Evolutionary conservation across 2,329 filamentous ascomycete species (phyloP).

Genomic region (Dactylellina cionopaga): DNA sequence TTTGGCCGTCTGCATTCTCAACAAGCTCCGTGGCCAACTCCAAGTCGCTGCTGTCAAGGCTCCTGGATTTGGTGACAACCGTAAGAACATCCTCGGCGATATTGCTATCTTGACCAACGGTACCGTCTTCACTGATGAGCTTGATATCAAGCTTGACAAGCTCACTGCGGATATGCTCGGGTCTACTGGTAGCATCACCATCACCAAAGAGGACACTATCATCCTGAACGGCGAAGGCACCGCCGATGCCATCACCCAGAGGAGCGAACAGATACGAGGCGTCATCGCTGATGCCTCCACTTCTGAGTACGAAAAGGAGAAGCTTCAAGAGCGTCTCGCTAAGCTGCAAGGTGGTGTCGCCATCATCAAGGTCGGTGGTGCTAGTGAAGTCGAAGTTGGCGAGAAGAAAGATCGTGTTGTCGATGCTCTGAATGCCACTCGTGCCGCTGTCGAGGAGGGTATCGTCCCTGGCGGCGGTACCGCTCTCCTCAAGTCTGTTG

Average conservation of each 20-base stretch:
- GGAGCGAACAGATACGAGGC: conserved; percentile 98
- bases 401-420: conserved; percentile 99
- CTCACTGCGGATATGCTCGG: conserved; percentile 94
- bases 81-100: conserved; percentile 98
- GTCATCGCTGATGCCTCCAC: conserved; percentile 93
- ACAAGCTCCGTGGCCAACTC: conserved; percentile 99
- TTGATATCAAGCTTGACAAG: conserved; percentile 99
- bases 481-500: conserved; percentile 94
- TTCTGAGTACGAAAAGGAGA: conserved; percentile 99
- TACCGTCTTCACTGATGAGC: conserved; percentile 97
- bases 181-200: conserved; percentile 96
- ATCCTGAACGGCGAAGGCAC: conserved; percentile 94
- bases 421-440: conserved; percentile 96
- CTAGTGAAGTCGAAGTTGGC: conserved; percentile 96
- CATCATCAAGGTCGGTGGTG: conserved; percentile 98
- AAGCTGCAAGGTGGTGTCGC: conserved; percentile 99
- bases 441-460: conserved; percentile 97
- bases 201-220: conserved; percentile 99
- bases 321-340: conserved; percentile 98
- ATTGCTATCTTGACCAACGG: conserved; percentile 94
- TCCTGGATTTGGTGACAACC: conserved; percentile 99
- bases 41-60: conserved; percentile 99
- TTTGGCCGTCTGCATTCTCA: conserved; percentile 97
- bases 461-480: conserved; percentile 99
- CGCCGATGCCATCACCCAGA: conserved; percentile 92